These are phyloP conservation scores for Apiotrichum akiyoshidainum DNA, from an alignment of 1,284 basidiomycete genomes.

Conservation along the genomic window DNA sequence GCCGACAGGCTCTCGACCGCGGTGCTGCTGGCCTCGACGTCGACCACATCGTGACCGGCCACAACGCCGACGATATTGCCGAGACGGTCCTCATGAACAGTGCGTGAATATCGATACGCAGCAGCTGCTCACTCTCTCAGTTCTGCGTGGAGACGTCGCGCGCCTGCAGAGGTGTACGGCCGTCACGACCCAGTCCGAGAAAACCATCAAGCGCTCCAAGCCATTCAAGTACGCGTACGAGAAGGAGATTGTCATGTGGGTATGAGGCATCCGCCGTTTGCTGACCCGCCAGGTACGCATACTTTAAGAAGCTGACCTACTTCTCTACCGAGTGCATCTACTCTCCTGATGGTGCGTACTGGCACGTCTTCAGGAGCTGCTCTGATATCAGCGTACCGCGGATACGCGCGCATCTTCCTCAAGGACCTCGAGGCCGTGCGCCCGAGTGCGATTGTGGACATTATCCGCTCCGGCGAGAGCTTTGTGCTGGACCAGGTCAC, in stretches of 20 bases:
- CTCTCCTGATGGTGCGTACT: constrained; percentile 67
- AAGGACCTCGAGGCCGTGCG: constrained; percentile 93
- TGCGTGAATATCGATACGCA: constrained; percentile 50
- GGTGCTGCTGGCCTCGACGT: constrained; percentile 85
- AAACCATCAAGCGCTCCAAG: constrained; percentile 93
- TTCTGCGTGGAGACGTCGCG: constrained; percentile 96
- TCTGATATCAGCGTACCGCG: constrained; percentile 71
- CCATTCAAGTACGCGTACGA: constrained; percentile 99
- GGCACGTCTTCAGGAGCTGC: neutral
- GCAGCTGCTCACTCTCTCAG: constrained; percentile 51
- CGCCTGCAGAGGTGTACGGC: constrained; percentile 88
- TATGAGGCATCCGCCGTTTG: constrained; percentile 9
- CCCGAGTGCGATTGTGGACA: constrained; percentile 93
- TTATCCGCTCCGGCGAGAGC: constrained; percentile 91
- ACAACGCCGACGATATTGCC: constrained; percentile 98
- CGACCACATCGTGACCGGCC: constrained; percentile 97
- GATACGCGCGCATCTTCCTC: constrained; percentile 87
- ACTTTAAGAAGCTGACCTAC: constrained; percentile 97
- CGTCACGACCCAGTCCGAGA: constrained; percentile 88
- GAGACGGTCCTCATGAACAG: constrained; percentile 99
- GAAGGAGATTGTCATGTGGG: constrained; percentile 98
- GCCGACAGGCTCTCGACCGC: constrained; percentile 90
- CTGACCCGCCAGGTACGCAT: constrained; percentile 73
- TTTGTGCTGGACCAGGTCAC: constrained; percentile 76
- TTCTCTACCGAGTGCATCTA: constrained; percentile 99